These are phyloP conservation scores for Turritis glabra DNA, from an alignment of 345 rosid species.

Conservation along the genomic window DNA sequence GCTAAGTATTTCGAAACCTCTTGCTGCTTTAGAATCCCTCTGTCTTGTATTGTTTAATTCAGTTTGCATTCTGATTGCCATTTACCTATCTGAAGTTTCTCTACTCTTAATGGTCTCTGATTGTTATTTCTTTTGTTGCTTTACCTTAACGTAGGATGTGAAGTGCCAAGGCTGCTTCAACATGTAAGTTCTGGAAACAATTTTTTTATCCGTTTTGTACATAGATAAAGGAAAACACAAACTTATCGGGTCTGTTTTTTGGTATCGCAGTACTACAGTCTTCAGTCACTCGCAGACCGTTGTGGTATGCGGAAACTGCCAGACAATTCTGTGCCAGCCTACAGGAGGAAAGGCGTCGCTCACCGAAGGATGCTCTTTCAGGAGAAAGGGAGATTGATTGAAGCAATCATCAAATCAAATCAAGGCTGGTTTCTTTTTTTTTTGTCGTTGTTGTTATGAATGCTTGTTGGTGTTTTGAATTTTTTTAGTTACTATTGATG, in stretches of 20 bases:
- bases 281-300: constrained; percentile 82
- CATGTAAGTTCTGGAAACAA: constrained; percentile 46
- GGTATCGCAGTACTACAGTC: constrained; percentile 60
- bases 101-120: background rate
- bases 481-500: background rate
- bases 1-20: too few species aligned
- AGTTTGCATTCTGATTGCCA: background rate
- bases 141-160: constrained; percentile 53
- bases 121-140: background rate
- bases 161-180: constrained; percentile 79
- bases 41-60: background rate
- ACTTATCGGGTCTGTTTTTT: background rate
- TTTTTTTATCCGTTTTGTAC: background rate
- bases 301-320: constrained; percentile 75
- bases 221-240: background rate
- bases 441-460: constrained; percentile 16
- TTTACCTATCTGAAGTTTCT: background rate
- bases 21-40: background rate
- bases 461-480: constrained; percentile 24
- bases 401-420: background rate
- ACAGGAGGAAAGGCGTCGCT: constrained; percentile 72
- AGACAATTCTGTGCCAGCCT: constrained; percentile 73
- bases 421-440: background rate
- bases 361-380: constrained; percentile 73
- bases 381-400: constrained; percentile 57